Evolutionary conservation across 2,329 filamentous ascomycete genomes (phyloP).

Genomic region (Penicillium sp.): DNA sequence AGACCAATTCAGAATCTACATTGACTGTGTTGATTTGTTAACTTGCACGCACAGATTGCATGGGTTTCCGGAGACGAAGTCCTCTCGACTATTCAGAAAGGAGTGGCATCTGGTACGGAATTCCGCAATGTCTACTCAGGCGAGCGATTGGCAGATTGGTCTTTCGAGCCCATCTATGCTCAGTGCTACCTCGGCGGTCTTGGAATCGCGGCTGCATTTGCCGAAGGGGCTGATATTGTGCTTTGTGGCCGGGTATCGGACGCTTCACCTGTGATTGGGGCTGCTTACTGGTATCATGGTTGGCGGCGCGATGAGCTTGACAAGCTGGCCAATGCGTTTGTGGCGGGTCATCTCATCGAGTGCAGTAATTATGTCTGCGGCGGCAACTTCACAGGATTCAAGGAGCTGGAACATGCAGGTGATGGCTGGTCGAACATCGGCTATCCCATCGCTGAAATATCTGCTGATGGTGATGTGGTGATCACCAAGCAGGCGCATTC

Average conservation of each 20-base stretch:
- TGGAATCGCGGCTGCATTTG: constrained; percentile 43
- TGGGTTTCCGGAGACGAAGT: constrained; percentile 53
- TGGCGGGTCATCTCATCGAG: constrained; percentile 43
- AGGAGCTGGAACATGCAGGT: constrained; percentile 27
- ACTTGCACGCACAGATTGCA: constrained; percentile 34
- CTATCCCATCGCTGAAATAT: constrained; percentile 51
- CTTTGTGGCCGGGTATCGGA: constrained; percentile 48
- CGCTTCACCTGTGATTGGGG: constrained; percentile 46
- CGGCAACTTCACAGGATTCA: constrained; percentile 49
- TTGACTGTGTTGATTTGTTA: not conserved
- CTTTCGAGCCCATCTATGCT: constrained; percentile 35
- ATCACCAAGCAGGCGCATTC: constrained; percentile 47
- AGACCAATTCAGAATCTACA: not conserved
- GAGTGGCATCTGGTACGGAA: constrained; percentile 31
- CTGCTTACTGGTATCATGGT: constrained; percentile 46
- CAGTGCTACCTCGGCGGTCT: constrained; percentile 42
- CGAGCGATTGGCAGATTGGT: constrained; percentile 33
- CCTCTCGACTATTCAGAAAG: constrained; percentile 33
- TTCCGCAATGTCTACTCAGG: constrained; percentile 46
- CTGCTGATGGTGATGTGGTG: constrained; percentile 40
- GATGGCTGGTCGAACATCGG: constrained; percentile 48
- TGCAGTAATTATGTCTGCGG: constrained; percentile 47
- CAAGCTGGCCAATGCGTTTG: constrained; percentile 42
- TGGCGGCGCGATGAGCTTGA: constrained; percentile 43
- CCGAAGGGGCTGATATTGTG: constrained; percentile 47